Evolutionary conservation across 1,284 basidiomycete species (phyloP).

Genomic region (Puccinia triticina): DNA sequence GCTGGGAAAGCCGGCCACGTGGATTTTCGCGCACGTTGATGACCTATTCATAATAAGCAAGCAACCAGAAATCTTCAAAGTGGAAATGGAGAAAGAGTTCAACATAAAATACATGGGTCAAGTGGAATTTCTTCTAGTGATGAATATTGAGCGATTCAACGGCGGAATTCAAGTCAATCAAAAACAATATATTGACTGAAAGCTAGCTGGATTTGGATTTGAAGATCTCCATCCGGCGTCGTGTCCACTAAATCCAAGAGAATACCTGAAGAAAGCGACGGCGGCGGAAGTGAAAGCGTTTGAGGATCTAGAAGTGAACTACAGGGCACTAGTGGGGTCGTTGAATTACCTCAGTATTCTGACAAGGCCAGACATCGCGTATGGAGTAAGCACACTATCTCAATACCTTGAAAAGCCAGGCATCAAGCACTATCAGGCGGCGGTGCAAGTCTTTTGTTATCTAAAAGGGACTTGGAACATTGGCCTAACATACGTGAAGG

Average conservation of each 20-base stretch:
- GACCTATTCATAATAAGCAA: too few species aligned
- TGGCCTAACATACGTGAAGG: not conserved
- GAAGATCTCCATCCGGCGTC: not conserved
- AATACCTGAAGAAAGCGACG: not conserved
- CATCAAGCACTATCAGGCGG: too few species aligned
- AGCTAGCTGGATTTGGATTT: not conserved
- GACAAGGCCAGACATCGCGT: too few species aligned
- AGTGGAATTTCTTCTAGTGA: too few species aligned
- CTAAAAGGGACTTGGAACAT: not conserved
- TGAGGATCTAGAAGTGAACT: not conserved
- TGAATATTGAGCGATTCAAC: not conserved
- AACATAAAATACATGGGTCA: too few species aligned
- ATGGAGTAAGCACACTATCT: too few species aligned
- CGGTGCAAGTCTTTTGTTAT: too few species aligned
- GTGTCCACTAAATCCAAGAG: not conserved
- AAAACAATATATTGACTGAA: not conserved
- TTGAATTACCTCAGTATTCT: not conserved
- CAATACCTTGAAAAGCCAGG: too few species aligned
- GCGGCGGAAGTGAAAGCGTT: not conserved
- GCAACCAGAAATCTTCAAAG: too few species aligned
- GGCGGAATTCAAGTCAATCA: not conserved
- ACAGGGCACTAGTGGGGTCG: not conserved
- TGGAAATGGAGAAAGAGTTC: too few species aligned
- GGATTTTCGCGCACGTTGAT: constrained; percentile 12
- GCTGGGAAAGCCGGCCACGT: not conserved